These are phyloP conservation scores for Fusarium anguioides DNA, from an alignment of 2,329 filamentous ascomycete genomes.

Conservation along the genomic window DNA sequence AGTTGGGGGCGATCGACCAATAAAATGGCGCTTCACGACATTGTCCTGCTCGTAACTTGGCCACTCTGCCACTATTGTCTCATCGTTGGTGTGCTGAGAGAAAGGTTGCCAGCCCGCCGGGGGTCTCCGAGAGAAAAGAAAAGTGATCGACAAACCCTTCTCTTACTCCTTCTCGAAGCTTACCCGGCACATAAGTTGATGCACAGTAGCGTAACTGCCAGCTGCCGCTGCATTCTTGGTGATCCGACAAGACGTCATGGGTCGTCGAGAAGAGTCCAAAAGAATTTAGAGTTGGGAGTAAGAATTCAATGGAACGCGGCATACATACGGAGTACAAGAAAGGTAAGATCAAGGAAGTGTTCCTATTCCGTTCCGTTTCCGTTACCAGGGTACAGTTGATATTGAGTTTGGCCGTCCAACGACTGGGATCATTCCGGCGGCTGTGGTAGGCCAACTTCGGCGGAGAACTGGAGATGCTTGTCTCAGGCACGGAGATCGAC, in stretches of 20 bases:
- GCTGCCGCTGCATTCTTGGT: conserved; percentile 22
- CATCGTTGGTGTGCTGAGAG: conserved; percentile 1
- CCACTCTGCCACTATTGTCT: conserved; percentile 25
- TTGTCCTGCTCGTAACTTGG: conserved; percentile 3
- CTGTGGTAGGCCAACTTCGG: conserved; percentile 13
- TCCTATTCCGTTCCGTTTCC: conserved; percentile 22
- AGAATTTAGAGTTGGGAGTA: conserved; percentile 19
- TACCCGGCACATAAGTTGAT: conserved; percentile 26
- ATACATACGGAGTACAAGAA: conserved; percentile 1
- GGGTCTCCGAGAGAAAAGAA: conserved; percentile 6
- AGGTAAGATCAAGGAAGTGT: conserved; percentile 8
- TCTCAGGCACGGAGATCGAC: conserved; percentile 39
- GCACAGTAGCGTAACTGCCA: conserved; percentile 24
- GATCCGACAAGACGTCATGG: conserved; percentile 13
- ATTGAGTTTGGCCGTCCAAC: conserved; percentile 31
- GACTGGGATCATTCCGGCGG: conserved; percentile 1
- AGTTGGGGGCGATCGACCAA: conserved; percentile 16
- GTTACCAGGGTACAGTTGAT: conserved; percentile 17
- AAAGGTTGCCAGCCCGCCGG: background rate
- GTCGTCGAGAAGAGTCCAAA: background rate
- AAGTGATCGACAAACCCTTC: conserved; percentile 23
- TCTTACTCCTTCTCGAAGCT: conserved; percentile 34
- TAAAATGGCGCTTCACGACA: conserved; percentile 29
- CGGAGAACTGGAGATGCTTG: conserved; percentile 36
- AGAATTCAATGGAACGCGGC: conserved; percentile 7